phyloP scores from a whole-genome alignment of 805 yeast genomes.

The Yamadazyma kitorensis region DNA sequence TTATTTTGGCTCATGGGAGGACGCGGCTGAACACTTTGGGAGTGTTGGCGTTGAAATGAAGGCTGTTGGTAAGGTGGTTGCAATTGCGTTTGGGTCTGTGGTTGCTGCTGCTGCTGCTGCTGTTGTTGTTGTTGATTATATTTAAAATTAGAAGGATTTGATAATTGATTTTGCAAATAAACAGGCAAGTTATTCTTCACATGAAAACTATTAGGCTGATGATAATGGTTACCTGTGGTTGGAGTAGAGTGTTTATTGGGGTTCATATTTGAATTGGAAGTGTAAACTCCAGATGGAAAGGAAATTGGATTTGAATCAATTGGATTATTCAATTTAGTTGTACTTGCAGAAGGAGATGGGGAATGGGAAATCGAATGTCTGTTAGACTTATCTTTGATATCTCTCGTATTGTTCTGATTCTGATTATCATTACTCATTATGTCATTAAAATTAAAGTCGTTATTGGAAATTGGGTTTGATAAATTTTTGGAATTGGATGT shows the following conservation, averaged over 20 bases:
- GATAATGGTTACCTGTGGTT: neutral
- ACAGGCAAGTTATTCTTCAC: conserved; percentile 5
- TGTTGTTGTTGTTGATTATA: neutral
- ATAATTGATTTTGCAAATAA: conserved; percentile 6
- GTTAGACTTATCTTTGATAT: no score
- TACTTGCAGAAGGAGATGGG: neutral
- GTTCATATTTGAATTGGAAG: no score
- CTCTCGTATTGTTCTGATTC: neutral
- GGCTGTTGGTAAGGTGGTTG: conserved; percentile 1
- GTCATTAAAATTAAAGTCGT: conserved; percentile 10
- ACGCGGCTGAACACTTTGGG: no score
- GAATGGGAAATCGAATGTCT: neutral
- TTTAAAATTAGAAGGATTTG: conserved; percentile 1
- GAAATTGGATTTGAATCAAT: no score
- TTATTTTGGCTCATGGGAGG: conserved; percentile 8
- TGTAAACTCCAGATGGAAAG: no score
- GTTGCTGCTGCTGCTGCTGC: neutral
- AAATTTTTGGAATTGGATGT: no score
- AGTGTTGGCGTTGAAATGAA: no score
- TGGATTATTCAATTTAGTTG: no score
- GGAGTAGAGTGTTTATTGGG: neutral
- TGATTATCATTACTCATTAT: conserved; percentile 5
- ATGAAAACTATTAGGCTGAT: conserved; percentile 6
- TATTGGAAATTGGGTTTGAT: no score
- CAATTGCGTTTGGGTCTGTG: neutral